phyloP scores from a whole-genome alignment of 768 basidiomycete species.

The Termitomyces sp. region DNA sequence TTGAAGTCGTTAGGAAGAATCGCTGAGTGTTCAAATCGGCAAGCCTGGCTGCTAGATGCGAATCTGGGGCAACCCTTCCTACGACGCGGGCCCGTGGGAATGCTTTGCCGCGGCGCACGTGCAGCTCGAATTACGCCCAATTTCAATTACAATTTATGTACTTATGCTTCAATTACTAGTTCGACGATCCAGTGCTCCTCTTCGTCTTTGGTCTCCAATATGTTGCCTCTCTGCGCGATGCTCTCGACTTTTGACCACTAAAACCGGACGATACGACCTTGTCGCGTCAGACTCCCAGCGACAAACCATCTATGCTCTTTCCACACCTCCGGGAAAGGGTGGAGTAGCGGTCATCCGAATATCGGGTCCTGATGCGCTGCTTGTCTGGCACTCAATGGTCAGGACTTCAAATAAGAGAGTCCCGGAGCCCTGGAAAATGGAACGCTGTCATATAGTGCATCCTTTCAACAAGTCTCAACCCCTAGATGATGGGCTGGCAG shows the following conservation, averaged over 20 bases:
- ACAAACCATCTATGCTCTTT: conserved; percentile 82
- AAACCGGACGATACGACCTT: conserved; percentile 2
- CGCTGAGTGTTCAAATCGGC: neutral
- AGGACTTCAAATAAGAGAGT: conserved; percentile 9
- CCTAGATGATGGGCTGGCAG: conserved; percentile 76
- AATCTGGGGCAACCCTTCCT: neutral
- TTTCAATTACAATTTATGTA: neutral
- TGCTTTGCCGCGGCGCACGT: conserved; percentile 1
- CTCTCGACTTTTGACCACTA: neutral
- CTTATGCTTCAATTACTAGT: conserved; percentile 2
- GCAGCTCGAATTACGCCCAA: too few species aligned
- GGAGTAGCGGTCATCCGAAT: conserved; percentile 81
- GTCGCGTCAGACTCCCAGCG: conserved; percentile 47
- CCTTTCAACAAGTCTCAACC: conserved; percentile 47
- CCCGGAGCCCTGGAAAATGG: conserved; percentile 63
- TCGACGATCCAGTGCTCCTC: neutral
- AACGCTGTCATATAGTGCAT: conserved; percentile 64
- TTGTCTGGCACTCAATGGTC: conserved; percentile 61
- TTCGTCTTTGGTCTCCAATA: neutral
- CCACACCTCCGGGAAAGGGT: conserved; percentile 81
- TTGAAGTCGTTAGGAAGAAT: neutral
- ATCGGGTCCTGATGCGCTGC: conserved; percentile 67
- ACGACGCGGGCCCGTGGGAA: conserved; percentile 8
- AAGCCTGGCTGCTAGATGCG: neutral
- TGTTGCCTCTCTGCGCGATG: neutral